Base-by-base conservation (phyloP, 2,329 filamentous ascomycete genomes). In the Emmonsia crescens region DNA sequence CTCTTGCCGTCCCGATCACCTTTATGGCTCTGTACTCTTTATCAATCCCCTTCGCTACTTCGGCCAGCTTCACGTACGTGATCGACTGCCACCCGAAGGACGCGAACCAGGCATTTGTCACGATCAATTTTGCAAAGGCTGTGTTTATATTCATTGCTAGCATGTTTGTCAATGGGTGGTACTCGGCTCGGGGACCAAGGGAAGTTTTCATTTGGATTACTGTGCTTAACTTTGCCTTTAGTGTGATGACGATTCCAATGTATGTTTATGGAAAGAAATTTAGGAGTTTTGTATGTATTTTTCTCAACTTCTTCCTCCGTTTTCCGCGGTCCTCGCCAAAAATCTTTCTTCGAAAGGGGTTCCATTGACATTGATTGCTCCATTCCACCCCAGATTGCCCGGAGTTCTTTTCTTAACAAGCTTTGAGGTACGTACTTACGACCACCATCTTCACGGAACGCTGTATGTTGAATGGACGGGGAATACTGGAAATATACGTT, bases 51-150 rank as follows among this genome's bases (percentile, higher is more conserved):
- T 77, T 77, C 59, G 74, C 73, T 0, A 72, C 71, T 0, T 72
- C 72, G 4, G 72, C 74, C 2, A 72, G 71, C 58, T 69, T 77
- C 42, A 74, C 74, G 0, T 76, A 77, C 62, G 73, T 77, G 0
- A 75, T 77, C 63, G 75, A 77, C 61, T 76, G 74, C 60, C 74
- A 77, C 61, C 71, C 70, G 2, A 66, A 64, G 10, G 74, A 76
- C 63, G 74, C 74, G 1, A 75, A 75, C 44, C 74, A 76, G 59
- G 75, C 75, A 2, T 76, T 76, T 48, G 75, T 76, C 6, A 76
- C 73, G 0, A 76, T 77, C 67, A 76, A 76, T 57, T 77, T 76
- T 61, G 68, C 72, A 0, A 77, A 77, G 61, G 73, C 73, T 0
- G 68, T 76, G 0, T 68, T 75, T 33, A 74, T 71, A 0, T 73